A percentile compares a stretch with the other conserved stretches of the same genome.
Conservation (phyloP, 1,284 basidiomycete genomes). For the Rhizoctonia solani region DNA sequence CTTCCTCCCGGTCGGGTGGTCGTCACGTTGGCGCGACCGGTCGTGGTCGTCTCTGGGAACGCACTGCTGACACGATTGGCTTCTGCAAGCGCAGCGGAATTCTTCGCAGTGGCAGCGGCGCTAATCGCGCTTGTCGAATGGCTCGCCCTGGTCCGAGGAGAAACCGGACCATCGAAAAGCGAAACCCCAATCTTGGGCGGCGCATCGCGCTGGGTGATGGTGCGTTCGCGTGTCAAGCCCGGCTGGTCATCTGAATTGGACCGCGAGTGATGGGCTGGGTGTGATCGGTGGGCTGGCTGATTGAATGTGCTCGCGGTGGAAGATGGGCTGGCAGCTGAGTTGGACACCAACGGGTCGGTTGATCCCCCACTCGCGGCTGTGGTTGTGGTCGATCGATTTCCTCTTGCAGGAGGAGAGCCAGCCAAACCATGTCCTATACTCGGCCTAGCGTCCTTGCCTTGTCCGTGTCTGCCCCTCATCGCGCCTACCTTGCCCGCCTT, state of each 20-base stretch:
- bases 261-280: too few species aligned
- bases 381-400: too few species aligned
- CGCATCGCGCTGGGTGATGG: conserved; percentile 20
- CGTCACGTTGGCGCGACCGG: too few species aligned
- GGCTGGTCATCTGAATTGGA: not conserved
- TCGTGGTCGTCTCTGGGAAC: too few species aligned
- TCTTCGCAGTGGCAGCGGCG: conserved; percentile 23
- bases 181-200: conserved; percentile 18
- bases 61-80: not conserved
- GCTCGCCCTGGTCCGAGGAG: conserved; percentile 5
- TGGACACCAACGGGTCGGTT: too few species aligned
- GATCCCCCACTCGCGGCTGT: too few species aligned
- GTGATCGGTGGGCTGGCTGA: too few species aligned
- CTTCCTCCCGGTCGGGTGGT: too few species aligned
- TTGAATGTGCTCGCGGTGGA: too few species aligned
- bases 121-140: conserved; percentile 29
- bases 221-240: conserved; percentile 16
- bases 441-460: not conserved
- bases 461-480: not conserved
- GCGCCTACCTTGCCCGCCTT: not conserved
- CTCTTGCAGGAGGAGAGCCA: too few species aligned
- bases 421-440: too few species aligned
- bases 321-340: too few species aligned
- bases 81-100: conserved; percentile 20
- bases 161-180: conserved; percentile 12